Base-by-base conservation (phyloP, 2,329 filamentous ascomycete genomes). In the Westerdykella aurantiaca region DNA sequence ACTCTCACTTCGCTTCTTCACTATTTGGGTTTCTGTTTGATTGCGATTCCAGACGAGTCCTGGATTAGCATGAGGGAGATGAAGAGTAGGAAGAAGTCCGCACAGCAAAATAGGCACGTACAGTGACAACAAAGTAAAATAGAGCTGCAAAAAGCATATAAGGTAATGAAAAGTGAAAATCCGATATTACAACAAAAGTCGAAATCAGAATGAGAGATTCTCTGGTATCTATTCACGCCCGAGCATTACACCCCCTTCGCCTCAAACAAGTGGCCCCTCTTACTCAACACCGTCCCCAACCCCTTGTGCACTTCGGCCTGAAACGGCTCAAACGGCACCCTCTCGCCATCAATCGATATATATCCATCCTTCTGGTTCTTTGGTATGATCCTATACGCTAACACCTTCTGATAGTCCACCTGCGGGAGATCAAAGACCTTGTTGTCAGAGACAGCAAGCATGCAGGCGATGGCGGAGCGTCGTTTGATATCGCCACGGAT, bases 281-380 rank as follows among this genome's bases (percentile, higher is more conserved):
- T 88, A 39, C 87, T 88, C 50, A 97, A 72, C n/a, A 91, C 86
- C 4, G 86, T 88, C 1, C 88, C 93, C 18, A 98, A 72, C 0
- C 85, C 86, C 41, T 74, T 78, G 64, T 96, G 88, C 6, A 96
- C 77, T 69, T 98, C 93, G 2, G 83, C 88, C 71, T 98, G 93
- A 63, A 96, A 94, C 0, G 88, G 85, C 56, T 84, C 84, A 63
- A 95, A 97, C 0, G 88, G 86, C 2, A 95, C 76, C 42, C 79
- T 78, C 69, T 98, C 93, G 31, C 93, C 93, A 60, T 97, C 93
- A 52, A 98, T 88, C 64, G 88, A 94, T 63, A 98, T 94, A 64
- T 86, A 93, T 1, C 91, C 91, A 13, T 57, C 53, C n/a, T 51
- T 51, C 39, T 63, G 59, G 49, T 84, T 52, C 16, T 80, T 81